Conservation (phyloP, 768 basidiomycete species). For the Mycena alexandri region DNA sequence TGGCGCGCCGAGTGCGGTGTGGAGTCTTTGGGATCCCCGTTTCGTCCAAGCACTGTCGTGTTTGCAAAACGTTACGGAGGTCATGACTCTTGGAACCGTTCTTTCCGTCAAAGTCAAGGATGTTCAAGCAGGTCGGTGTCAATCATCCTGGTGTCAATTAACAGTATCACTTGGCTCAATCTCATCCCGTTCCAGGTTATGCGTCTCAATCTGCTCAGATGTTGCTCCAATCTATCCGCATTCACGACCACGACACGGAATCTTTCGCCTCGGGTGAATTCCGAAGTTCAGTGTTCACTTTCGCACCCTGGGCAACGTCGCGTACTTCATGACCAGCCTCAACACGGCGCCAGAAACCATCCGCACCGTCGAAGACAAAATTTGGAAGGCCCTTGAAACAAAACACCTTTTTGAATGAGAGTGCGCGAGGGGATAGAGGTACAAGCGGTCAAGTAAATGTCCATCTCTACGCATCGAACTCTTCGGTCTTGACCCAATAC, state of each 20-base stretch:
- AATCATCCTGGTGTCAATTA: too few species aligned
- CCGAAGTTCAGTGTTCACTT: constrained; percentile 80
- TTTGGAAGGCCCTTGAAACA: constrained; percentile 56
- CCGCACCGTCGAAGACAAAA: constrained; percentile 71
- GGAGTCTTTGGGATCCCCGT: constrained; percentile 90
- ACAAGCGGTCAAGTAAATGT: neutral
- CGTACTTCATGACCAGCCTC: constrained; percentile 93
- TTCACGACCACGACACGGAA: constrained; percentile 39
- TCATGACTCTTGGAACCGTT: constrained; percentile 91
- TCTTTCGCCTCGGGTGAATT: constrained; percentile 42
- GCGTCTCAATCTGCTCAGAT: constrained; percentile 74
- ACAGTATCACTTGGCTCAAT: neutral
- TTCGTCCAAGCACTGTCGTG: constrained; percentile 77
- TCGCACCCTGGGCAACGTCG: constrained; percentile 90
- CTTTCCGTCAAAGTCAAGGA: constrained; percentile 82
- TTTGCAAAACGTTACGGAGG: constrained; percentile 70
- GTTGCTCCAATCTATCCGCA: constrained; percentile 66
- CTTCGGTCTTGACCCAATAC: constrained; percentile 18
- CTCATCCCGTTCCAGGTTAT: constrained; percentile 55
- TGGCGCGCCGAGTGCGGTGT: constrained; percentile 52
- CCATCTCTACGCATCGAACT: constrained; percentile 1
- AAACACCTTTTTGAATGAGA: neutral
- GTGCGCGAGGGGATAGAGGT: too few species aligned
- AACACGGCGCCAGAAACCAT: constrained; percentile 72
- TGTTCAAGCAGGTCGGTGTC: constrained; percentile 61